Base-by-base conservation (phyloP, 2,329 filamentous ascomycete genomes). In the Monosporascus sp. region DNA sequence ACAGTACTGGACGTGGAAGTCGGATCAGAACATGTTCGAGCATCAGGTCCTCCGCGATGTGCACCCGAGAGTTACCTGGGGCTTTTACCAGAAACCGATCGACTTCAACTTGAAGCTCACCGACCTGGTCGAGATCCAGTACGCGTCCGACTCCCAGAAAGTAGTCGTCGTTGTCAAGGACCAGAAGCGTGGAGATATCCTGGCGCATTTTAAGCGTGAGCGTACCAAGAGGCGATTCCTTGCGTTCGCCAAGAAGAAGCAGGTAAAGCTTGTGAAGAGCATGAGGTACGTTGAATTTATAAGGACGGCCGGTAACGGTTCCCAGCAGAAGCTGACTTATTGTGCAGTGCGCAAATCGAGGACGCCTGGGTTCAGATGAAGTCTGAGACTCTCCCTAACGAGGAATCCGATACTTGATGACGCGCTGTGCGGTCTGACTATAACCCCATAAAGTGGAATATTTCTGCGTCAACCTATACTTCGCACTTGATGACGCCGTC, bases 1-100 rank as follows among this genome's bases (percentile, higher is more conserved):
- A 14, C 80, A 83, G 61, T 82, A 82, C 65, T 80, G 78, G 78
- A 77, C 78, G 48, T 82, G 75, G 74, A 65, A 71, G 31, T 60
- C 62, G 6, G 68, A 70, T 15, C 68, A 68, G 50, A 59, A 63
- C 22, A 58, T 68, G 47, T 78, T 82, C 50, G 76, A 82, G 67
- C 80, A 82, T 57, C 79, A 81, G 59, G 74, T 82, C 1, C 70
- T 82, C 5, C 73, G 72, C 45, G 72, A 76, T 17, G 68, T 72
- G 3, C 52, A 68, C 18, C 74, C 74, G 3, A 62, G 62, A 15
- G 69, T 72, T 2, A 64, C 63, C 1, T 83, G 80, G 80, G 76
- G 72, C 6, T 66, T 75, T 11, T 79, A 80, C 59, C 72, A 74
- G 54, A 71, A 77, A 25, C 75, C 76, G 2, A 71, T 78, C 50